Conservation (phyloP, 768 basidiomycete genomes). For the Tylopilus rubrobrunneus region DNA sequence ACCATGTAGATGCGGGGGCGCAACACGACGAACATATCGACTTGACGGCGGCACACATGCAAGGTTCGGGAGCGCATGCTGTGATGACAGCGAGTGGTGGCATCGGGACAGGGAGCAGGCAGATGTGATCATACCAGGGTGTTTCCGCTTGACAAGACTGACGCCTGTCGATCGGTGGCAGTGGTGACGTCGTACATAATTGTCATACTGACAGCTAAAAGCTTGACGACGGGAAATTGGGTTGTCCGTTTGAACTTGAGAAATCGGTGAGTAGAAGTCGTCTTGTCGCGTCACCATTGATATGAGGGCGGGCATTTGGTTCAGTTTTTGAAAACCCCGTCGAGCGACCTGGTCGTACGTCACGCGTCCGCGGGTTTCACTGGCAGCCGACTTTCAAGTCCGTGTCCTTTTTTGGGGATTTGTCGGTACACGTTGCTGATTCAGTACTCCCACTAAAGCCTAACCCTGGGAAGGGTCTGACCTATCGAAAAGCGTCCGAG, state of each 20-base stretch:
- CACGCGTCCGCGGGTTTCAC: not conserved
- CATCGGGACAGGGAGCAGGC: not conserved
- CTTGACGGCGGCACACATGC: not conserved
- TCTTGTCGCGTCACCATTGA: not conserved
- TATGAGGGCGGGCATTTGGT: not conserved
- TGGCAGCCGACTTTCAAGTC: no score
- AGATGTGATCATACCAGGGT: not conserved
- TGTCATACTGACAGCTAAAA: not conserved
- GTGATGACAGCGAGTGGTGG: not conserved
- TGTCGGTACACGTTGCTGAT: not conserved
- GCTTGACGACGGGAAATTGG: not conserved
- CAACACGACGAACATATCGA: not conserved
- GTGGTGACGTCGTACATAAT: no score
- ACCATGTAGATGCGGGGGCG: not conserved
- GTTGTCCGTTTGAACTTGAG: not conserved
- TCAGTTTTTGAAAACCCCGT: not conserved
- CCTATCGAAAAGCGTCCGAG: no score
- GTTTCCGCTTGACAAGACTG: slow-evolving; percentile 6
- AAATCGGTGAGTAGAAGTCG: not conserved
- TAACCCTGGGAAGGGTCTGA: slow-evolving; percentile 6
- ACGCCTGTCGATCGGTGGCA: slow-evolving; percentile 3
- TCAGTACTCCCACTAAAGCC: not conserved
- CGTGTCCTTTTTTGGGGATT: not conserved
- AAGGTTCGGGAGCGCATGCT: not conserved
- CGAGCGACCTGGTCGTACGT: not conserved